These are phyloP conservation scores for Vigna radiata DNA, from an alignment of 306 rosid species.

Conservation along the genomic window DNA sequence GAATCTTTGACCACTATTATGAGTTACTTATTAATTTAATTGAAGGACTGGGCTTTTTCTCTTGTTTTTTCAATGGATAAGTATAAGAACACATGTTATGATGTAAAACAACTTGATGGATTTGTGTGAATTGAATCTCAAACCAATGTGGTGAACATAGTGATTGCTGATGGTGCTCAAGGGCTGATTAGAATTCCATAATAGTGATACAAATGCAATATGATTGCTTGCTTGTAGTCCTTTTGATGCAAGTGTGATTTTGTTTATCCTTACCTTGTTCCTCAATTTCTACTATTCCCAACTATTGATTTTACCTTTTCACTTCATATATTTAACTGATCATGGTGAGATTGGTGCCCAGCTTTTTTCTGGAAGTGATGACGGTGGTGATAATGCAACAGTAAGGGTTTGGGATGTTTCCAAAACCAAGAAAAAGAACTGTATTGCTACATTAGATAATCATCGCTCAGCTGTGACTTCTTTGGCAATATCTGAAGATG, in stretches of 20 bases:
- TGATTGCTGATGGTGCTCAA: conserved; percentile 13
- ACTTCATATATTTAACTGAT: conserved; percentile 30
- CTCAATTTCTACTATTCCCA: conserved; percentile 13
- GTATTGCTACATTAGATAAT: conserved; percentile 69
- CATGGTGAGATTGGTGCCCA: conserved; percentile 46
- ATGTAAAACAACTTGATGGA: background rate
- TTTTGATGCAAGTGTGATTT: conserved; percentile 31
- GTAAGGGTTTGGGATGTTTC: conserved; percentile 86
- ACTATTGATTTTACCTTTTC: conserved; percentile 13
- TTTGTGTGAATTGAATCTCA: background rate
- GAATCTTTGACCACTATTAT: background rate
- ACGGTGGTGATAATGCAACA: conserved; percentile 82
- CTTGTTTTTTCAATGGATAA: background rate
- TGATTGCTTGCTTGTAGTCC: conserved; percentile 5
- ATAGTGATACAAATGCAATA: background rate
- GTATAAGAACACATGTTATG: background rate
- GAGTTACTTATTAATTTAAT: background rate
- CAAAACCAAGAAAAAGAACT: conserved; percentile 62
- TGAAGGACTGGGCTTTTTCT: background rate
- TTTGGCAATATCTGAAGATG: conserved; percentile 84
- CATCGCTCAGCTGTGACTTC: conserved; percentile 89
- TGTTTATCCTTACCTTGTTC: background rate
- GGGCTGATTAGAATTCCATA: background rate
- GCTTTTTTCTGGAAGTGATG: conserved; percentile 98
- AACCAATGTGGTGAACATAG: background rate